Conservation (phyloP, 495 filamentous ascomycete species). For the Apodospora peruviana region DNA sequence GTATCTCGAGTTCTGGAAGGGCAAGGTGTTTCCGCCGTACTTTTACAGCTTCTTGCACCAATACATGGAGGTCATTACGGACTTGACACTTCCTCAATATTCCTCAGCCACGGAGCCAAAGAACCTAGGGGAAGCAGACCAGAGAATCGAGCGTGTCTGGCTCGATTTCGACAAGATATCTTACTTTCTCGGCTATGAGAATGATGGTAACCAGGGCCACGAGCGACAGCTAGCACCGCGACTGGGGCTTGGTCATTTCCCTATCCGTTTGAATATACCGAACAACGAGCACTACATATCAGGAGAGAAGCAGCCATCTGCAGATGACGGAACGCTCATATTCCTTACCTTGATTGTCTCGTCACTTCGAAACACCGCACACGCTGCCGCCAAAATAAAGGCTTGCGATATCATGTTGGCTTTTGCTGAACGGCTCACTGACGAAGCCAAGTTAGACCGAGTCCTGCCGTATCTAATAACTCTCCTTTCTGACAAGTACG, state of each 20-base stretch:
- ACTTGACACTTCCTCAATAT: conserved; percentile 74
- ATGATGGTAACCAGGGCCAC: conserved; percentile 30
- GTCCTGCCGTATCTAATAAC: conserved; percentile 84
- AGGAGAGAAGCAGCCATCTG: conserved; percentile 32
- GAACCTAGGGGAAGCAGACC: conserved; percentile 78
- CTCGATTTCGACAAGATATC: conserved; percentile 97
- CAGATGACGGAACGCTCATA: conserved; percentile 87
- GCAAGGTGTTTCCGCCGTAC: conserved; percentile 88
- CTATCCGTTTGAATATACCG: conserved; percentile 84
- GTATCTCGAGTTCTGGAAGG: conserved; percentile 86
- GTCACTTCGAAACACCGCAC: conserved; percentile 81
- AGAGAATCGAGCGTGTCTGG: conserved; percentile 87
- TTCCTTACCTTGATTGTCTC: conserved; percentile 85
- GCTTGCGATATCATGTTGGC: conserved; percentile 91
- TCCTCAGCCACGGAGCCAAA: conserved; percentile 55
- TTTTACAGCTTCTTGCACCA: conserved; percentile 97
- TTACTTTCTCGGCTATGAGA: conserved; percentile 75
- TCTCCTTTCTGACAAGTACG: conserved; percentile 71
- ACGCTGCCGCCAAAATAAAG: conserved; percentile 77
- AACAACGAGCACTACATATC: conserved; percentile 65
- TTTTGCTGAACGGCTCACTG: conserved; percentile 84
- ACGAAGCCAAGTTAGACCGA: conserved; percentile 95
- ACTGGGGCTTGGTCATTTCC: conserved; percentile 51
- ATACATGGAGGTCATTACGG: conserved; percentile 94
- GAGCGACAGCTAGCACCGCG: conserved; percentile 30